phyloP scores from a whole-genome alignment of 1,139 yeast species.

The Meyerozyma sp. region DNA sequence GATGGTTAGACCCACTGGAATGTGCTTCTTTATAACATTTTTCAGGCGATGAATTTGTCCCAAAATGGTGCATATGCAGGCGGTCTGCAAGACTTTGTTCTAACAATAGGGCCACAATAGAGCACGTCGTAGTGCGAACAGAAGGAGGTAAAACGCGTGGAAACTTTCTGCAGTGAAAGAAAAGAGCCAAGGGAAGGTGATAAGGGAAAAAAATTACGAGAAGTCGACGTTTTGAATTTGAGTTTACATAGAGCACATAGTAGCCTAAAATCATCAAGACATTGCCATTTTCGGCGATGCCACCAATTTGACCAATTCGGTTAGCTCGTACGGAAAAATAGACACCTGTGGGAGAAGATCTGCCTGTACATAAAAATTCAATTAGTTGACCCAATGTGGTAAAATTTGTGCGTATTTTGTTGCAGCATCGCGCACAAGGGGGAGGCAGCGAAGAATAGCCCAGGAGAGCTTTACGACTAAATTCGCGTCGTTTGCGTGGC shows the following conservation, averaged over 20 bases:
- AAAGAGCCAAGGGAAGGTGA: no score
- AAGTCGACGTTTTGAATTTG: no score
- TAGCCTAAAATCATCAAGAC: no score
- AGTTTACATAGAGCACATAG: no score
- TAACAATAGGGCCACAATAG: background rate
- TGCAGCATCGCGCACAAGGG: background rate
- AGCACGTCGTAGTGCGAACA: background rate
- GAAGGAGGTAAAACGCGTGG: background rate
- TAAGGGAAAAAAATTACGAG: no score
- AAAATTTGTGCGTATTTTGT: background rate
- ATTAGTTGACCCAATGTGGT: background rate
- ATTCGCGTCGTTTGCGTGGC: background rate
- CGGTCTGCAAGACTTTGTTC: background rate
- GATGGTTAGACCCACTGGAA: slow-evolving; percentile 1
- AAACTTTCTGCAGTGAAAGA: background rate
- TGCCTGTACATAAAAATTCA: background rate
- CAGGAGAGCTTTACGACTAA: background rate
- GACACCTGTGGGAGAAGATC: background rate
- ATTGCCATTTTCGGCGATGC: no score
- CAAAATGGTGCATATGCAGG: background rate
- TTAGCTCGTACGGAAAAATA: no score
- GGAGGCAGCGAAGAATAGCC: background rate
- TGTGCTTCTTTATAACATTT: background rate
- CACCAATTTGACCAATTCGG: no score
- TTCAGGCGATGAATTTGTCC: background rate